Conservation (phyloP, 83 land plant genomes). For the Thuja plicata region DNA sequence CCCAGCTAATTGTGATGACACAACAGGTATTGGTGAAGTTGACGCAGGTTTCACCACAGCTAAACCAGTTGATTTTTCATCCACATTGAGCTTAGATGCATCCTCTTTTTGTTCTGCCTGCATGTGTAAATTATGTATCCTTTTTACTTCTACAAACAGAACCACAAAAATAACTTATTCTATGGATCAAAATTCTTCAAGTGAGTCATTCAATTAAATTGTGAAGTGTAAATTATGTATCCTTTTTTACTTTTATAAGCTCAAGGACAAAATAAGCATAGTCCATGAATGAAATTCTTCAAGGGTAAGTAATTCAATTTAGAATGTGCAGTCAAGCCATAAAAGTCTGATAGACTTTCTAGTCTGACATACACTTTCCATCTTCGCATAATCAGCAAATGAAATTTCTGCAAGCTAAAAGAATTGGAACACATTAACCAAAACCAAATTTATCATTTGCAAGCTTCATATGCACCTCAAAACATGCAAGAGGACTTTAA, state of each 20-base stretch:
- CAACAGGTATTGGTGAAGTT: constrained; percentile 38
- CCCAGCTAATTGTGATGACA: background rate
- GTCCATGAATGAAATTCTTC: background rate
- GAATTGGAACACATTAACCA: background rate
- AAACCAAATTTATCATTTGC: background rate
- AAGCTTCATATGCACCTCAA: background rate
- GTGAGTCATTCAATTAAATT: too few relatives aligned
- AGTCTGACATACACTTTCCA: background rate
- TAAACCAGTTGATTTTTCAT: background rate
- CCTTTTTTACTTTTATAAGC: background rate
- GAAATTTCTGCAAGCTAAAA: background rate
- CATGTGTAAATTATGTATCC: background rate
- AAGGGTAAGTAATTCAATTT: background rate
- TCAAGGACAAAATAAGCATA: background rate
- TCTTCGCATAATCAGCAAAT: background rate
- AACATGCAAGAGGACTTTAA: background rate
- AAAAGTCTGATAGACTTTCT: background rate
- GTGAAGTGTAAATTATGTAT: background rate
- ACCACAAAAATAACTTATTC: background rate
- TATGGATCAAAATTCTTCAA: background rate
- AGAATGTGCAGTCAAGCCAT: background rate
- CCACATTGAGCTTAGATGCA: background rate
- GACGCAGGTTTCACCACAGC: background rate
- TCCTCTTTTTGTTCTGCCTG: background rate
- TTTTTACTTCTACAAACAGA: background rate